Evolutionary conservation across 2,329 filamentous ascomycete genomes (phyloP).

Genomic region (Fusarium sublunatum): DNA sequence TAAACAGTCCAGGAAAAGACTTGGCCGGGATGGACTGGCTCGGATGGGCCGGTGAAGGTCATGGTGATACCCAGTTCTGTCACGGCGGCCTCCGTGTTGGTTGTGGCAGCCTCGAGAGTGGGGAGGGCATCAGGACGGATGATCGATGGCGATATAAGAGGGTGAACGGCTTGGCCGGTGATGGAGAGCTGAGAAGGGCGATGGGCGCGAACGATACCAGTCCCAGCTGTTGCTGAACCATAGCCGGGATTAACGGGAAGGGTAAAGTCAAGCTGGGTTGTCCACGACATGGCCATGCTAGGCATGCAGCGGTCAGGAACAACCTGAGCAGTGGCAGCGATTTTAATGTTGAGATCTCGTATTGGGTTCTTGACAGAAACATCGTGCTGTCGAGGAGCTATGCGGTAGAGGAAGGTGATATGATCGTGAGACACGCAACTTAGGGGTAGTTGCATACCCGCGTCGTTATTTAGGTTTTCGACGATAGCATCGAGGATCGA

Average conservation of each 20-base stretch:
- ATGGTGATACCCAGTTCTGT: constrained; percentile 78
- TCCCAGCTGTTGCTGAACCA: constrained; percentile 60
- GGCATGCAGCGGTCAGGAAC: constrained; percentile 69
- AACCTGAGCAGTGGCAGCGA: constrained; percentile 69
- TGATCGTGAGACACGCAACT: constrained; percentile 78
- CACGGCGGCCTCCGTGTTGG: constrained; percentile 58
- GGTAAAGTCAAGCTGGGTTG: constrained; percentile 75
- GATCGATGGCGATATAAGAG: constrained; percentile 67
- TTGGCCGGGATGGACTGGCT: constrained; percentile 69
- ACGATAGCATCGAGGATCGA: constrained; percentile 68
- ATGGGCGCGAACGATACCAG: constrained; percentile 70
- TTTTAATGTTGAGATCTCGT: constrained; percentile 67
- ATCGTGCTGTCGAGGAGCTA: constrained; percentile 64
- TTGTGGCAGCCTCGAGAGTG: constrained; percentile 65
- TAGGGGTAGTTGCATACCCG: constrained; percentile 64
- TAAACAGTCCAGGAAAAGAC: constrained; percentile 79
- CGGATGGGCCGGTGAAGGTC: constrained; percentile 73
- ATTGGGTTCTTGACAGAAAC: constrained; percentile 58
- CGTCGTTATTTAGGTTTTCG: constrained; percentile 65
- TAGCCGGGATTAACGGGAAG: constrained; percentile 72
- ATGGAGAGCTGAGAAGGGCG: constrained; percentile 74
- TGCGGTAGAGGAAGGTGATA: constrained; percentile 77
- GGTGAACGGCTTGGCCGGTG: constrained; percentile 61
- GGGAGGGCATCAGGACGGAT: constrained; percentile 70
- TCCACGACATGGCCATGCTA: constrained; percentile 73